Conservation (phyloP, 2,329 filamentous ascomycete species). For the Talaromyces sp. region DNA sequence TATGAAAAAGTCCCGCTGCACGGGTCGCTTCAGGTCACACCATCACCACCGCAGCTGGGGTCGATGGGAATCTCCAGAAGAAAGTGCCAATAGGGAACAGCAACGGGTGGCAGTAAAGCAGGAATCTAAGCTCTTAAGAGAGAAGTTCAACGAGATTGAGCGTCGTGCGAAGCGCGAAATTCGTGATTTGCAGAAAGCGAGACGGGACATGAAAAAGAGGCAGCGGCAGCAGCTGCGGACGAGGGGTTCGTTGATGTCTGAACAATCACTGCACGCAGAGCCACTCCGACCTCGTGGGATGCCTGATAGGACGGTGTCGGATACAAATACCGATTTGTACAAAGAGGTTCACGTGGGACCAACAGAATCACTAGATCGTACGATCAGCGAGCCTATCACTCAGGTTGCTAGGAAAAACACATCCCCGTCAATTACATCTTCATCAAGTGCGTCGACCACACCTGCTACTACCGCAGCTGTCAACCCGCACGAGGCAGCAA, state of each 20-base stretch:
- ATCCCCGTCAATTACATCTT: neutral
- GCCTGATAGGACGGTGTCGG: neutral
- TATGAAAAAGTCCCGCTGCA: conserved; percentile 34
- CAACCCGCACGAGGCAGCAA: conserved; percentile 18
- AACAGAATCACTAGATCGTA: neutral
- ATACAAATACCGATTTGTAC: neutral
- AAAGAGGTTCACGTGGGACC: neutral
- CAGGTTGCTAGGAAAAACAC: neutral
- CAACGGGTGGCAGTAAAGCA: conserved; percentile 34
- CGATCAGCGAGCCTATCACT: conserved; percentile 5
- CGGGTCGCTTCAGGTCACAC: conserved; percentile 15
- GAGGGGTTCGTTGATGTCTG: neutral
- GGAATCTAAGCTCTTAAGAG: conserved; percentile 36
- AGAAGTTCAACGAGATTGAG: conserved; percentile 37
- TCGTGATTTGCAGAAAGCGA: conserved; percentile 27
- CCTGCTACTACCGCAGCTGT: neutral
- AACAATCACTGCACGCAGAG: neutral
- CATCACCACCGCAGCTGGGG: conserved; percentile 27
- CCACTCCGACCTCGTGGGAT: neutral
- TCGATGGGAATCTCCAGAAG: conserved; percentile 37
- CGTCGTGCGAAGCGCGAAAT: conserved; percentile 37
- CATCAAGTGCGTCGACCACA: neutral
- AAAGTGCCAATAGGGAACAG: conserved; percentile 30
- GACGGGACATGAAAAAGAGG: conserved; percentile 18
- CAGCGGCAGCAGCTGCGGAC: neutral